These are phyloP conservation scores for Luffa aegyptiaca DNA, from an alignment of 306 rosid genomes.

Conservation along the genomic window DNA sequence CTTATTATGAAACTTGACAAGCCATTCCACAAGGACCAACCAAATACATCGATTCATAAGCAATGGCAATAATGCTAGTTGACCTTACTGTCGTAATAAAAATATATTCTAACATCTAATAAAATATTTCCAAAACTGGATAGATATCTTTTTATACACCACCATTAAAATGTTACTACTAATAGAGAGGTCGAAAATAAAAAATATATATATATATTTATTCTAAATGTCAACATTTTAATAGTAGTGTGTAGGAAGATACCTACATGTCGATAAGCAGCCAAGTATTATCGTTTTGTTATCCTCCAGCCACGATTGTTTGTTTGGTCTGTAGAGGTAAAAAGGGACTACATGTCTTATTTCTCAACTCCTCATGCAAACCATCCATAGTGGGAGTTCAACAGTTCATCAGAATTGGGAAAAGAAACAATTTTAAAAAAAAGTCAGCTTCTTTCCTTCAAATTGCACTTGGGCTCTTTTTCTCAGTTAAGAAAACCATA, in stretches of 20 bases:
- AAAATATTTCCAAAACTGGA: too few species aligned
- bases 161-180: too few species aligned
- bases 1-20: neutral
- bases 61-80: neutral
- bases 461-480: constrained; percentile 20
- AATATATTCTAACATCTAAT: too few species aligned
- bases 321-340: neutral
- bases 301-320: too few species aligned
- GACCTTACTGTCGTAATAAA: neutral
- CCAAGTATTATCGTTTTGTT: neutral
- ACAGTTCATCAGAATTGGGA: neutral
- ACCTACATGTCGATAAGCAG: too few species aligned
- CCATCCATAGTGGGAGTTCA: constrained; percentile 62
- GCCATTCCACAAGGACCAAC: neutral
- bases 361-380: constrained; percentile 31
- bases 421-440: too few species aligned
- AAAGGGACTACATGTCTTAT: neutral
- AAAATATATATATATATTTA: too few species aligned
- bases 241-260: too few species aligned
- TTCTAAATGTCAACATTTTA: too few species aligned
- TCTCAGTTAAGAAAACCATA: constrained; percentile 7
- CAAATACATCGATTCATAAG: neutral
- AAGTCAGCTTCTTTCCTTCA: neutral
- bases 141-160: too few species aligned
- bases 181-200: too few species aligned